Conservation (phyloP, 495 filamentous ascomycete species). For the Podospora australis region DNA sequence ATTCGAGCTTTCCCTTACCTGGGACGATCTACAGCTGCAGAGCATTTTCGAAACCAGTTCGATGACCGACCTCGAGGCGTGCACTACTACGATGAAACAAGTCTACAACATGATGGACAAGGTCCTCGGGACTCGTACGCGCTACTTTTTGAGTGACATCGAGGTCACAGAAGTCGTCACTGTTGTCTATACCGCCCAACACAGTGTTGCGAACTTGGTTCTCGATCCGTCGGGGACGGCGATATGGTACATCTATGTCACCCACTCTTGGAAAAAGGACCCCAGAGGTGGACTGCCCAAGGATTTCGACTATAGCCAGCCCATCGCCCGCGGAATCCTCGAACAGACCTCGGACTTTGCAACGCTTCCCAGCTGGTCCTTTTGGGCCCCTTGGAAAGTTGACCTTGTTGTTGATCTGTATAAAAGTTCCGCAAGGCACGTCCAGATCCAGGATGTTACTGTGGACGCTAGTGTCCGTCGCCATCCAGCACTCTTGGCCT, state of each 20-base stretch:
- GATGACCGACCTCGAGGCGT: not conserved
- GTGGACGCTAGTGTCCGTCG: not conserved
- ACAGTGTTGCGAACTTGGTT: conserved; percentile 29
- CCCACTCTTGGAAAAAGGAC: too few species aligned
- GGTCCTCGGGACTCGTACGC: not conserved
- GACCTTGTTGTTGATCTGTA: conserved; percentile 21
- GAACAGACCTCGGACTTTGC: not conserved
- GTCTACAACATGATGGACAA: conserved; percentile 1
- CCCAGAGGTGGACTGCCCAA: too few species aligned
- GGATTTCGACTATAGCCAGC: conserved; percentile 41
- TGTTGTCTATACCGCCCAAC: conserved; percentile 22
- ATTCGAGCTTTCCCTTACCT: not conserved
- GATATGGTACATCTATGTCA: conserved; percentile 30
- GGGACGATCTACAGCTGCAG: not conserved
- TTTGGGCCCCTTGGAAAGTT: conserved; percentile 30
- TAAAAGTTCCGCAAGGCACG: not conserved
- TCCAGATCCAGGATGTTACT: not conserved
- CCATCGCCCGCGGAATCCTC: conserved; percentile 31
- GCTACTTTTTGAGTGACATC: conserved; percentile 28
- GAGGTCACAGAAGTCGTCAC: conserved; percentile 30
- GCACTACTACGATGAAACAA: too few species aligned
- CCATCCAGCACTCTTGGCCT: not conserved
- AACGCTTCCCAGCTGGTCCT: conserved; percentile 15
- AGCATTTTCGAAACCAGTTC: not conserved
- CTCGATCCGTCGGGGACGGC: conserved; percentile 12